A percentile compares a stretch with the other conserved stretches of the same genome.
These are phyloP conservation scores for Aspergillus fischeri DNA, from an alignment of 2,329 filamentous ascomycete species.

Conservation along the genomic window DNA sequence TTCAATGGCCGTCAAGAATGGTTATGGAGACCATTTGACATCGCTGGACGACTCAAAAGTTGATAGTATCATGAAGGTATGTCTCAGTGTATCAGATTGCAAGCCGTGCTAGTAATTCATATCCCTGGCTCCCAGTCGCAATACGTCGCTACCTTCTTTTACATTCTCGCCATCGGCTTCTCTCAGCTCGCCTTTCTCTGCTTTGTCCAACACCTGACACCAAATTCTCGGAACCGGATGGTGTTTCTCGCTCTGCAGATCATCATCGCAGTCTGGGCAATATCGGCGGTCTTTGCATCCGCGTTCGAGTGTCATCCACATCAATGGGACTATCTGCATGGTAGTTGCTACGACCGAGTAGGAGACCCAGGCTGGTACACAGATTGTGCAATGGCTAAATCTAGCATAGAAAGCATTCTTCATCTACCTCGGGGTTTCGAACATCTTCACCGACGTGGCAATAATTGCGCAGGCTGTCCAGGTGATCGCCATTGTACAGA, in stretches of 20 bases:
- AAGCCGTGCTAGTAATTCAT: neutral
- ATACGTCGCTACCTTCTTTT: slow-evolving; percentile 22
- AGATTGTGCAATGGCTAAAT: neutral
- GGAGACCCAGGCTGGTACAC: neutral
- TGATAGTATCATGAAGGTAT: slow-evolving; percentile 18
- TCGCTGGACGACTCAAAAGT: slow-evolving; percentile 7
- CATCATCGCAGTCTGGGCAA: slow-evolving; percentile 13
- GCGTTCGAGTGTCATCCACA: slow-evolving; percentile 18
- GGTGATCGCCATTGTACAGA: slow-evolving; percentile 22
- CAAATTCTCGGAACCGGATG: slow-evolving; percentile 13
- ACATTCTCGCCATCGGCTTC: slow-evolving; percentile 16
- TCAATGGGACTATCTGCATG: slow-evolving; percentile 18
- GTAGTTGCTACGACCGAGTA: slow-evolving; percentile 20
- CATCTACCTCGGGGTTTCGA: slow-evolving; percentile 22
- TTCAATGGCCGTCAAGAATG: slow-evolving; percentile 19
- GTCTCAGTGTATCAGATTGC: neutral
- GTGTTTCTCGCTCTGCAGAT: slow-evolving; percentile 13
- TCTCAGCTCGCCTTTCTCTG: slow-evolving; percentile 24
- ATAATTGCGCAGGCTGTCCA: slow-evolving; percentile 22
- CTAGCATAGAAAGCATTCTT: slow-evolving; percentile 18
- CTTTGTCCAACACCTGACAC: slow-evolving; percentile 22
- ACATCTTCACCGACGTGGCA: slow-evolving; percentile 22
- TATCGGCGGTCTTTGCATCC: slow-evolving; percentile 11
- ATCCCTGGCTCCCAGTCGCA: slow-evolving; percentile 8
- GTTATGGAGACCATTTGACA: slow-evolving; percentile 19